A percentile compares a stretch with the other conserved stretches of the same genome.
Evolutionary conservation across 805 yeast genomes (phyloP).

Genomic region (Barnettozyma wickerhamii): DNA sequence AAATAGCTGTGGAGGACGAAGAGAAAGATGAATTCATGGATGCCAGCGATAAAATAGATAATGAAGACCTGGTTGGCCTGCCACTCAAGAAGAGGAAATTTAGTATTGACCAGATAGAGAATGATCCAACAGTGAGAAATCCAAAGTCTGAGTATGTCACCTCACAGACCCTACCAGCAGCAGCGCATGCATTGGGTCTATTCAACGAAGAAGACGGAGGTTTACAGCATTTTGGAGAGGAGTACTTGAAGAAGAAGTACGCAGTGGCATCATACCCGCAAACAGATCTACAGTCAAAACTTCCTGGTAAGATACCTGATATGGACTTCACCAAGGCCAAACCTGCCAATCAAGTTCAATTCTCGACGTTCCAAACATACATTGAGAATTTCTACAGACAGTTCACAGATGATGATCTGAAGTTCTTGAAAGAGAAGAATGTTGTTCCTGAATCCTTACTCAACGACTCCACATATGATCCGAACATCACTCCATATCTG

Average conservation of each 20-base stretch:
- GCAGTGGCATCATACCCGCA: conserved; percentile 92
- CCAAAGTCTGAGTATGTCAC: conserved; percentile 75
- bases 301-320: conserved; percentile 89
- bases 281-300: conserved; percentile 61
- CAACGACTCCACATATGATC: conserved; percentile 49
- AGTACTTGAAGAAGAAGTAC: conserved; percentile 66
- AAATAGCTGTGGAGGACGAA: conserved; percentile 14
- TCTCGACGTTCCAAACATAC: conserved; percentile 78
- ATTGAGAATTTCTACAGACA: conserved; percentile 82
- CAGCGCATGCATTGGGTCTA: conserved; percentile 60
- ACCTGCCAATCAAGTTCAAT: conserved; percentile 88
- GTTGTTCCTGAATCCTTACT: conserved; percentile 47
- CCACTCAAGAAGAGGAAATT: conserved; percentile 12
- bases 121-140: conserved; percentile 58
- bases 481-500: conserved; percentile 63
- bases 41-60: conserved; percentile 12
- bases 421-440: conserved; percentile 59
- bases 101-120: conserved; percentile 33
- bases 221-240: conserved; percentile 63
- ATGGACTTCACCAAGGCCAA: conserved; percentile 80
- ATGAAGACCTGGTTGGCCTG: neutral
- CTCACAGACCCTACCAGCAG: conserved; percentile 62
- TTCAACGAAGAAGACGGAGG: conserved; percentile 57
- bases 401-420: conserved; percentile 76
- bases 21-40: conserved; percentile 15